Conservation (phyloP, 148 eudicot genomes). For the Gaultheria prostrata region DNA sequence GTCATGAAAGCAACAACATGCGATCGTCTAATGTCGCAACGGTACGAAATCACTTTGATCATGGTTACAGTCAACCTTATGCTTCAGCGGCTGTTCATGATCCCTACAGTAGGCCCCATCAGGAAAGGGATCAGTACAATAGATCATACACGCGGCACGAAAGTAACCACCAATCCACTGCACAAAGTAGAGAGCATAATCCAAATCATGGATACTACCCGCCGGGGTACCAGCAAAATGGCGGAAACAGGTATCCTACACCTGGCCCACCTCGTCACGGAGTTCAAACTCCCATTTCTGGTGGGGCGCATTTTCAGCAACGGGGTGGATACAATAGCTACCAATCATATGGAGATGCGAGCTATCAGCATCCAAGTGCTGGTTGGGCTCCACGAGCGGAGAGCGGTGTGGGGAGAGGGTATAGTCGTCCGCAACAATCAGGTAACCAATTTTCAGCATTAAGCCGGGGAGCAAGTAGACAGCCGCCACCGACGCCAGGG, state of each 20-base stretch:
- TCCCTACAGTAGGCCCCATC: constrained; percentile 30
- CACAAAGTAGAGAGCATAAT: constrained; percentile 21
- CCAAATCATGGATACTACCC: constrained; percentile 29
- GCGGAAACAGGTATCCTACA: constrained; percentile 23
- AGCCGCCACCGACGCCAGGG: constrained; percentile 40
- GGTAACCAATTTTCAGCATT: constrained; percentile 59
- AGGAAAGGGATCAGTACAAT: constrained; percentile 22
- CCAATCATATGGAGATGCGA: constrained; percentile 42
- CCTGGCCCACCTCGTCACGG: constrained; percentile 21
- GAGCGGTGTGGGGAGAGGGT: constrained; percentile 38
- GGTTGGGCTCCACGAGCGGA: constrained; percentile 32
- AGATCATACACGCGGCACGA: constrained; percentile 20
- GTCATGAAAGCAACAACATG: constrained; percentile 30
- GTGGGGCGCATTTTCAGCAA: constrained; percentile 26
- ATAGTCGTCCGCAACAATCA: constrained; percentile 35
- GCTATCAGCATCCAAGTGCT: constrained; percentile 37
- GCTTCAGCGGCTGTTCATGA: constrained; percentile 22
- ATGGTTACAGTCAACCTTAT: constrained; percentile 30
- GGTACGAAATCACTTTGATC: constrained; percentile 16
- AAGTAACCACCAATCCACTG: constrained; percentile 22
- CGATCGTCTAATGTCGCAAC: constrained; percentile 21
- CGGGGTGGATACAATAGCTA: constrained; percentile 29
- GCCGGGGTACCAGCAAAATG: constrained; percentile 28
- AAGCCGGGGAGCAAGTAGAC: constrained; percentile 42
- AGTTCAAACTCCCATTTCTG: constrained; percentile 10